phyloP scores from a whole-genome alignment of 2,329 filamentous ascomycete species.

The Pseudopithomyces maydicus region DNA sequence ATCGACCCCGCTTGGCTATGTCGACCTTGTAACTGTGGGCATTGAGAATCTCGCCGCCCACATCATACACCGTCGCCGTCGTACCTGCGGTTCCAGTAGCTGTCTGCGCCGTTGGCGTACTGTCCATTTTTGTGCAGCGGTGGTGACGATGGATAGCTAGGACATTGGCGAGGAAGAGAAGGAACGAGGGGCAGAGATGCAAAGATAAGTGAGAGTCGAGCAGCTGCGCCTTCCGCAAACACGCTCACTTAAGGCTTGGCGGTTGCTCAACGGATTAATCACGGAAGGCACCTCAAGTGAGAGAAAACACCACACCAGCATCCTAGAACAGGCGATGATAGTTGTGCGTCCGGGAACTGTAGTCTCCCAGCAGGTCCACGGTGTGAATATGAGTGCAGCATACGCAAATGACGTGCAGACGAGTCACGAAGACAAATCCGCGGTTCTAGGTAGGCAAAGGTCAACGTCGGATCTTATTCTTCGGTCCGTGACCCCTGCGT shows the following conservation, averaged over 20 bases:
- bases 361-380: no score
- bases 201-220: not conserved
- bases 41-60: slow-evolving; percentile 18
- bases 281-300: no score
- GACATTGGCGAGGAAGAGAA: not conserved
- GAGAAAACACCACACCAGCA: no score
- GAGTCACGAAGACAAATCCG: no score
- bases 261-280: not conserved
- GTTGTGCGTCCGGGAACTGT: no score
- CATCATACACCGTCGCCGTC: slow-evolving; percentile 9
- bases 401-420: no score
- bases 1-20: slow-evolving; percentile 40
- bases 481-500: no score
- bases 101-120: not conserved
- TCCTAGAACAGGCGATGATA: no score
- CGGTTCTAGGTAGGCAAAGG: no score
- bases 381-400: no score
- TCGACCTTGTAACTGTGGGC: slow-evolving; percentile 24
- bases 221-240: not conserved
- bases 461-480: not conserved
- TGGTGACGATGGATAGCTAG: not conserved
- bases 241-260: not conserved
- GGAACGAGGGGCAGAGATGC: not conserved
- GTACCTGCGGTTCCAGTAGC: not conserved
- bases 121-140: not conserved